phyloP scores from a whole-genome alignment of 257 asterid genomes.

The Solanum bulbocastanum region DNA sequence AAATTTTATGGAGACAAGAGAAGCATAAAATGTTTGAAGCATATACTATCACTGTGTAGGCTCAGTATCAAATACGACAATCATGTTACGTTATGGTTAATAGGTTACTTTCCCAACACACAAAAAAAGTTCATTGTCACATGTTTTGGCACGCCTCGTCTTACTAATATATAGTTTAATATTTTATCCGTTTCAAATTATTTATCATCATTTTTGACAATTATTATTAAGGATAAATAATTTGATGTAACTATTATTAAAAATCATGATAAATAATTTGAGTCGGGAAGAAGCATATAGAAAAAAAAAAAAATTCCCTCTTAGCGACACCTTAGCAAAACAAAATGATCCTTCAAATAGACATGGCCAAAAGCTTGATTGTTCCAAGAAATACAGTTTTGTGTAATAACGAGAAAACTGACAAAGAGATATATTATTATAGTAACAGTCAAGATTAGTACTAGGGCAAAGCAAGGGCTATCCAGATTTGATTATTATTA shows the following conservation, averaged over 20 bases:
- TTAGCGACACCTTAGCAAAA: not conserved
- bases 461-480: not conserved
- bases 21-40: not conserved
- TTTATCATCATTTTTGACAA: rapidly evolving
- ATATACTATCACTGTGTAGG: not conserved
- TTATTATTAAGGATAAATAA: not conserved
- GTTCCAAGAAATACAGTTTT: not conserved
- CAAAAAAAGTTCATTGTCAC: not conserved
- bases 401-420: not conserved
- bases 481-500: not conserved
- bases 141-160: not conserved
- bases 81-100: not conserved
- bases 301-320: not conserved
- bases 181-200: rapidly evolving
- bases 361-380: not conserved
- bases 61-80: not conserved
- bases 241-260: no score
- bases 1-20: not conserved
- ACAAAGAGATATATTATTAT: not conserved
- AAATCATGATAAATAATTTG: no score
- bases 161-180: not conserved
- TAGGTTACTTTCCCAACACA: not conserved
- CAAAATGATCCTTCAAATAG: not conserved
- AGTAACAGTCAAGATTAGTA: not conserved
- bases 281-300: rapidly evolving